A percentile compares a stretch with the other conserved stretches of the same genome.
These are phyloP conservation scores for Mariannaea elegans DNA, from an alignment of 2,329 filamentous ascomycete species.

Conservation along the genomic window DNA sequence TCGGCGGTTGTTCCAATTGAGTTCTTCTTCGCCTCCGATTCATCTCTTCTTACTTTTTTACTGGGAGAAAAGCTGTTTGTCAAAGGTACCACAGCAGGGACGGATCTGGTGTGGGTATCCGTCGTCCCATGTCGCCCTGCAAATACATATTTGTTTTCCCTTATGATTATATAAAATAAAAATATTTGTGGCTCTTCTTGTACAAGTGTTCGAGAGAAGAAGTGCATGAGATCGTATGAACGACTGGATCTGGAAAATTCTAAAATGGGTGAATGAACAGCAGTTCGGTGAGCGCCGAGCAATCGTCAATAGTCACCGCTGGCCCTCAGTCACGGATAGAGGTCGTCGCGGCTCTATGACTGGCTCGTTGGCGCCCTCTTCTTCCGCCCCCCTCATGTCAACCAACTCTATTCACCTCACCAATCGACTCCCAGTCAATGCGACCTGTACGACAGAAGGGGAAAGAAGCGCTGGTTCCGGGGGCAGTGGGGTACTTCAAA, in stretches of 20 bases:
- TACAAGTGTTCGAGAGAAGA: too few species aligned
- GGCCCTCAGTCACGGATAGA: constrained; percentile 28
- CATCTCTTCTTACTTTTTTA: background rate
- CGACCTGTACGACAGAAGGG: too few species aligned
- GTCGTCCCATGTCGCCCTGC: constrained; percentile 3
- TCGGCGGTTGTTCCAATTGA: background rate
- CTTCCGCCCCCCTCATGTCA: too few species aligned
- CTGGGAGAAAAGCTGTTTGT: background rate
- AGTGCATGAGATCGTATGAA: background rate
- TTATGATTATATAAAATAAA: too few species aligned
- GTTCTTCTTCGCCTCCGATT: background rate
- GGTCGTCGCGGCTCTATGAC: constrained; percentile 25
- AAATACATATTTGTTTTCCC: background rate
- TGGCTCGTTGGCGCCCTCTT: constrained; percentile 24
- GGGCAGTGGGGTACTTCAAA: background rate
- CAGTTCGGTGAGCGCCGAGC: too few species aligned
- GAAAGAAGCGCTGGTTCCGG: background rate
- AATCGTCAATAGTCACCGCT: too few species aligned
- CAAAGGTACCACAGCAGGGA: background rate
- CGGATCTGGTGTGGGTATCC: background rate
- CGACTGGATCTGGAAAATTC: constrained; percentile 5
- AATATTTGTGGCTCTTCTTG: background rate
- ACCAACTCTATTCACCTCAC: too few species aligned
- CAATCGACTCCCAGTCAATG: too few species aligned
- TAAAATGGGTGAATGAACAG: too few species aligned